Conservation (phyloP, 2,329 filamentous ascomycete species). For the Penicillium sp. region DNA sequence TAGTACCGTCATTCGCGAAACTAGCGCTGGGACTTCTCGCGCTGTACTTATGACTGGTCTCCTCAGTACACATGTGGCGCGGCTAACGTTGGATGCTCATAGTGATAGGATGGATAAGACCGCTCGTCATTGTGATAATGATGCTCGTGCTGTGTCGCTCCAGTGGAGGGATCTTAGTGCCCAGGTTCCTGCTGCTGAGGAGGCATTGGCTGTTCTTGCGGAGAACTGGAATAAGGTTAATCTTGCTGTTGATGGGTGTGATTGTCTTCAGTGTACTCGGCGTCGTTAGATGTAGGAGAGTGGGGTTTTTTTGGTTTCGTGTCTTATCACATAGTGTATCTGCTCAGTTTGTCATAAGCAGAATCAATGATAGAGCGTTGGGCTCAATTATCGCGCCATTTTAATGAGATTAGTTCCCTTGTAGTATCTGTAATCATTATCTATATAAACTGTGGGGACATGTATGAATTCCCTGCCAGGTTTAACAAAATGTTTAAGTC, state of each 20-base stretch:
- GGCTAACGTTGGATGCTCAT: not conserved
- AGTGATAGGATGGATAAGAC: not conserved
- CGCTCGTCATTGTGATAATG: not conserved
- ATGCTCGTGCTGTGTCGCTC: not conserved
- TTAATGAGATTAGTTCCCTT: too few relatives aligned
- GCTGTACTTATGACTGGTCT: not conserved
- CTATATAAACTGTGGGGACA: too few relatives aligned
- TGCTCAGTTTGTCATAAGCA: too few relatives aligned
- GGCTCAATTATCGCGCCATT: too few relatives aligned
- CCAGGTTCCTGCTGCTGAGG: not conserved
- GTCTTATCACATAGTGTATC: too few relatives aligned
- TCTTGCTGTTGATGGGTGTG: not conserved
- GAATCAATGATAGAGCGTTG: too few relatives aligned
- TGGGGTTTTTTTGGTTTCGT: too few relatives aligned
- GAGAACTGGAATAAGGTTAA: not conserved
- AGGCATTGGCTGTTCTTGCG: not conserved
- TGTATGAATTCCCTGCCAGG: too few relatives aligned
- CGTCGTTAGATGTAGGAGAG: not conserved
- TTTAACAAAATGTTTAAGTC: too few relatives aligned
- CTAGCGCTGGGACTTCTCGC: not conserved
- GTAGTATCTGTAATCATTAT: too few relatives aligned
- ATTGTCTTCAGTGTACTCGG: not conserved
- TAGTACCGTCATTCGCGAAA: too few relatives aligned
- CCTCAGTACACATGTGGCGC: not conserved
- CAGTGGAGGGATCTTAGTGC: not conserved